Conservation (phyloP, 176 grass and related monocot genomes). For the Chloris gayana region DNA sequence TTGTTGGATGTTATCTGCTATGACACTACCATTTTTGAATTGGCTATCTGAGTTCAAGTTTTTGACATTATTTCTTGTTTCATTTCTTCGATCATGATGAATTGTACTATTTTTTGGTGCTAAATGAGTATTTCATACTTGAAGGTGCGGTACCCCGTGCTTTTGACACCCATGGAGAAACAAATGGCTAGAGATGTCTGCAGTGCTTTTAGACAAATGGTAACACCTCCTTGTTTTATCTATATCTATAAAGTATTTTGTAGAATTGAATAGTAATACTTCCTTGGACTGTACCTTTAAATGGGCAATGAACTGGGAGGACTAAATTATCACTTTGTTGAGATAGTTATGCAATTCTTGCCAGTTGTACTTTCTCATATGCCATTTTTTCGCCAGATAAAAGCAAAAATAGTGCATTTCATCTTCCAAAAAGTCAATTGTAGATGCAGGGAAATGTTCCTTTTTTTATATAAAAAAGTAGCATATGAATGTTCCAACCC, state of each 20-base stretch:
- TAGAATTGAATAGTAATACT: not conserved
- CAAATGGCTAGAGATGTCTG: conserved; percentile 98
- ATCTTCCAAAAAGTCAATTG: not conserved
- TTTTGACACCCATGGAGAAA: conserved; percentile 90
- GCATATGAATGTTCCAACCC: not conserved
- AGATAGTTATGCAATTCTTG: not conserved
- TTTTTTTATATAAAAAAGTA: not conserved
- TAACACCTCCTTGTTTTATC: conserved; percentile 37
- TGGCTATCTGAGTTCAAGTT: not conserved
- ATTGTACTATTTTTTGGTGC: not conserved
- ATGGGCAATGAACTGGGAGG: not conserved
- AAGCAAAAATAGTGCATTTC: not conserved
- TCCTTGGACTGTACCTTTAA: not conserved
- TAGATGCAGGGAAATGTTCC: not conserved
- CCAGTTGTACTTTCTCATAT: not conserved
- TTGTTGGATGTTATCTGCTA: conserved; percentile 13
- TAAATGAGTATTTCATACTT: conserved; percentile 29
- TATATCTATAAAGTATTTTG: not conserved
- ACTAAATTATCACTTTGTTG: not conserved
- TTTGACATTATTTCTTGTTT: conserved; percentile 5
- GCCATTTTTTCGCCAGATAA: not conserved
- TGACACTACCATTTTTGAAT: conserved; percentile 20
- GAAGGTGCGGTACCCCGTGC: conserved; percentile 95
- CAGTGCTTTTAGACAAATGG: conserved; percentile 88
- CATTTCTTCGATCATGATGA: conserved; percentile 13